Evolutionary conservation across 163 green algal genomes (phyloP).

Genomic region (Trebouxiophyceae sp.): DNA sequence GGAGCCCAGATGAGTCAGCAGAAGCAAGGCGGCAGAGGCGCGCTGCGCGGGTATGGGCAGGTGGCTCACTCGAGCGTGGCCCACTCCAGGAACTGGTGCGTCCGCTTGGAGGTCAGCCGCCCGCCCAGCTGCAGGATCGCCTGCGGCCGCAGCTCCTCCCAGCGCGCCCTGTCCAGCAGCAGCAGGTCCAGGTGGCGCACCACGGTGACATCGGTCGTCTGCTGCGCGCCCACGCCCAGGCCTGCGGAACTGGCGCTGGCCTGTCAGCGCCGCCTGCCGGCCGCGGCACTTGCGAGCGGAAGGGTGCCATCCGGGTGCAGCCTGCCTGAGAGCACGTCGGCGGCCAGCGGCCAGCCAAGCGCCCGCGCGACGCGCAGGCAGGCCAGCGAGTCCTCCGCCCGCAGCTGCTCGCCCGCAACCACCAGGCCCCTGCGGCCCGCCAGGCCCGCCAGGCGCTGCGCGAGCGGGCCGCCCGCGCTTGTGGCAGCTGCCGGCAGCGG

Average conservation of each 20-base stretch:
- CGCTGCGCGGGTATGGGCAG: background rate
- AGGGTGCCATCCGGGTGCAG: too few relatives aligned
- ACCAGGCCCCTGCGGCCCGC: conserved; percentile 55
- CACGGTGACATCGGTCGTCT: background rate
- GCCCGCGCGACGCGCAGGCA: conserved; percentile 36
- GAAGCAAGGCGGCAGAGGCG: background rate
- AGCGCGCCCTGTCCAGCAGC: conserved; percentile 39
- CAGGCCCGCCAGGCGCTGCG: conserved; percentile 19
- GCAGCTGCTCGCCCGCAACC: conserved; percentile 60
- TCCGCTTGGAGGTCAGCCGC: conserved; percentile 81
- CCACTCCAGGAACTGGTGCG: conserved; percentile 73
- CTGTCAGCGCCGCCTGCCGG: too few relatives aligned
- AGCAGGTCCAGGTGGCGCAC: conserved; percentile 74
- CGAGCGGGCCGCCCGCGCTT: too few relatives aligned
- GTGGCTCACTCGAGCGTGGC: background rate
- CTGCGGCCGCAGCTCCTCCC: conserved; percentile 65
- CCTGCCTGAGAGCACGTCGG: conserved; percentile 87
- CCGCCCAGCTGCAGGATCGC: conserved; percentile 83
- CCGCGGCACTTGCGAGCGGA: too few relatives aligned
- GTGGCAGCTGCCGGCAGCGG: too few relatives aligned
- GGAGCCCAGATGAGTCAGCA: background rate
- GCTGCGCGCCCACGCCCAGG: conserved; percentile 51
- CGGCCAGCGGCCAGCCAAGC: conserved; percentile 79
- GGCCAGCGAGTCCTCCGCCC: conserved; percentile 45
- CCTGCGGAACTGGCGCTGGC: conserved; percentile 14